A percentile compares a stretch with the other conserved stretches of the same genome.
Conservation (phyloP, 139 green algal species). For the Chlamydomonas eustigma region DNA sequence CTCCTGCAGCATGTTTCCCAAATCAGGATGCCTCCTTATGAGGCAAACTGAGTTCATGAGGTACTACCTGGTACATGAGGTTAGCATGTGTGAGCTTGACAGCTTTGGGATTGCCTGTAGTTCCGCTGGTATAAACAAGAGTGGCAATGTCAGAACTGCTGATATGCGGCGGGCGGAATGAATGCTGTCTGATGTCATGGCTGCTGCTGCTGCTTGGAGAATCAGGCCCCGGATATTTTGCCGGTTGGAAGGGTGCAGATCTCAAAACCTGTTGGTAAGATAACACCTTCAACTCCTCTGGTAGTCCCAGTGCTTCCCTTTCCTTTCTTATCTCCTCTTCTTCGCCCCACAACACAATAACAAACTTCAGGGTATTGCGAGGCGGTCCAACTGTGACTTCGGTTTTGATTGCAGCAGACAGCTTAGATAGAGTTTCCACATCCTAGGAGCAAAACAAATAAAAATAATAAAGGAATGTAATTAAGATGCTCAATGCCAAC, state of each 20-base stretch:
- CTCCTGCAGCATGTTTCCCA: too few relatives aligned
- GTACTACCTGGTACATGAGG: constrained; percentile 50
- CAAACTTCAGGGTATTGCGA: constrained; percentile 9
- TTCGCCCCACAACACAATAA: constrained; percentile 74
- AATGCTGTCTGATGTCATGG: background rate
- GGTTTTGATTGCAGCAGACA: too few relatives aligned
- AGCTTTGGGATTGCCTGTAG: constrained; percentile 69
- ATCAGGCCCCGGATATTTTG: background rate
- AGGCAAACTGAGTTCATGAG: too few relatives aligned
- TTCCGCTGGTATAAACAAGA: constrained; percentile 78
- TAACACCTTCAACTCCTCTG: constrained; percentile 31
- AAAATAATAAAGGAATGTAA: too few relatives aligned
- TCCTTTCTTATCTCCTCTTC: background rate
- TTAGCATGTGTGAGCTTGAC: constrained; percentile 81
- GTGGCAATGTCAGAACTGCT: constrained; percentile 51
- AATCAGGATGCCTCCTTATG: too few relatives aligned
- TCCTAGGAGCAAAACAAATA: too few relatives aligned
- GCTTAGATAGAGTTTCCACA: too few relatives aligned
- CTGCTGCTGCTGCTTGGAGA: background rate
- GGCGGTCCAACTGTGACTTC: background rate
- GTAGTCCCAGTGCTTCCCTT: background rate
- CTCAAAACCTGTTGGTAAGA: constrained; percentile 54
- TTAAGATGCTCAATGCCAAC: too few relatives aligned
- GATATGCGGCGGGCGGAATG: background rate
- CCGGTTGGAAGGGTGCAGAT: too few relatives aligned